Evolutionary conservation across 2,329 filamentous ascomycete genomes (phyloP), one percentile per base, ranked within the genome.

Genomic region (Fusarium haematococcum): DNA sequence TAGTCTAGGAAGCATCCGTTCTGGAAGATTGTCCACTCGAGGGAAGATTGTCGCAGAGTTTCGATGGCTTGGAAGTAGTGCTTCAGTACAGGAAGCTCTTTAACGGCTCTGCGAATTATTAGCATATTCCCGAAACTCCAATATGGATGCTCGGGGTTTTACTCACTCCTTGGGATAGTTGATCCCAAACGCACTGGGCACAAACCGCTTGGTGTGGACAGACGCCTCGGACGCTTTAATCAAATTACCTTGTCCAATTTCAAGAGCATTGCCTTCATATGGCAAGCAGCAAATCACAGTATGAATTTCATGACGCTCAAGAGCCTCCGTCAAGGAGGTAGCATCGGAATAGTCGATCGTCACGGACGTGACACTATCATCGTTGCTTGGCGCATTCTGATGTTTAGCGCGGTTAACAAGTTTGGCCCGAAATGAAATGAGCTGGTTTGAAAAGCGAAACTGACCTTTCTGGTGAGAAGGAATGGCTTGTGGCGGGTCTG

Each of bases 1-100:
- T 67, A 67, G 13, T 67, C 65, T 2, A 67, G 27, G 6, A 67
- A 67, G 25, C 25, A 64, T 13, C 61, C 45, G 35, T 60, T 60
- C n/a, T 66, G 48, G 32, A 69, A 32, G 16, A 33, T 4, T 3
- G 67, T 69, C 16, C 39, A 63, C 23, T 66, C 63, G 8, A 69
- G 33, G 30, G 27, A 33, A 4, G 50, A 30, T 18, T 54, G 18
- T 20, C 43, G 43, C 7, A 45, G 43, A 9, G 43, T 45, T 25
- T 45, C 43, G 4, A 45, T 25, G 43, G 43, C 43, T 16, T 45
- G 43, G 20, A 45, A 45, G 43, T 45, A 45, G 16, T 45, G 7
- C 6, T 23, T 14, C 7, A 45, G 20, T 2, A 45, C 43, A 1
- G 43, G 43, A 25, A 45, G 43, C 20, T 45, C 43, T 10, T 45